A percentile compares a stretch with the other conserved stretches of the same genome.
Evolutionary conservation across 2,329 filamentous ascomycete species (phyloP).

Genomic region (Aspergillus uvarum): DNA sequence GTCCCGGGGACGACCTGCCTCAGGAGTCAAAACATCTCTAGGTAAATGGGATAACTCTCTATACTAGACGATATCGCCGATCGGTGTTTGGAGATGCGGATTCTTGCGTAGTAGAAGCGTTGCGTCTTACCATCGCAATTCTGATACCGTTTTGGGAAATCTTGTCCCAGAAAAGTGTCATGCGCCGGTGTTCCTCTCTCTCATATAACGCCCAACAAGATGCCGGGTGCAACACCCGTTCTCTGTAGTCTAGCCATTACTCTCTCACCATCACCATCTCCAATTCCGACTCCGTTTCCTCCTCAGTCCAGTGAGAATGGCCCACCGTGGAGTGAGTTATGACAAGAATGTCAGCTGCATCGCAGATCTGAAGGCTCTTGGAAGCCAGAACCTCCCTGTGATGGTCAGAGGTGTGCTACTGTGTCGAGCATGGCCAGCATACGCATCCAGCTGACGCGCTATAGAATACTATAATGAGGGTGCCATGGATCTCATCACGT

Average conservation of each 20-base stretch:
- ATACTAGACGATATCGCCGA: not conserved
- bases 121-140: too few species aligned
- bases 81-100: too few species aligned
- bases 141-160: too few species aligned
- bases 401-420: constrained; percentile 37
- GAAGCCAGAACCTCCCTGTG: constrained; percentile 40
- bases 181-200: too few species aligned
- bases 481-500: constrained; percentile 56
- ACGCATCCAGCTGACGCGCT: not conserved
- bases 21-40: not conserved
- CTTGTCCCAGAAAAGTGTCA: too few species aligned
- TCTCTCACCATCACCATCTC: not conserved
- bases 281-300: too few species aligned
- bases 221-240: too few species aligned
- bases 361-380: constrained; percentile 44
- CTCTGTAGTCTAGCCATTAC: not conserved
- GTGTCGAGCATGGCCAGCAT: not conserved
- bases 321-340: constrained; percentile 31
- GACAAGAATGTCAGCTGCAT: constrained; percentile 34
- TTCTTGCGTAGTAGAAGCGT: too few species aligned
- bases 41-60: too few species aligned
- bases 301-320: constrained; percentile 21
- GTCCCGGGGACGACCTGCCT: constrained; percentile 15
- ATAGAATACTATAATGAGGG: constrained; percentile 60
- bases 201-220: too few species aligned